Percentiles rank a stretch among this genome's conserved stretches.
Evolutionary conservation across 2,329 filamentous ascomycete genomes (phyloP).

Genomic region (Trichothecium sympodiale): DNA sequence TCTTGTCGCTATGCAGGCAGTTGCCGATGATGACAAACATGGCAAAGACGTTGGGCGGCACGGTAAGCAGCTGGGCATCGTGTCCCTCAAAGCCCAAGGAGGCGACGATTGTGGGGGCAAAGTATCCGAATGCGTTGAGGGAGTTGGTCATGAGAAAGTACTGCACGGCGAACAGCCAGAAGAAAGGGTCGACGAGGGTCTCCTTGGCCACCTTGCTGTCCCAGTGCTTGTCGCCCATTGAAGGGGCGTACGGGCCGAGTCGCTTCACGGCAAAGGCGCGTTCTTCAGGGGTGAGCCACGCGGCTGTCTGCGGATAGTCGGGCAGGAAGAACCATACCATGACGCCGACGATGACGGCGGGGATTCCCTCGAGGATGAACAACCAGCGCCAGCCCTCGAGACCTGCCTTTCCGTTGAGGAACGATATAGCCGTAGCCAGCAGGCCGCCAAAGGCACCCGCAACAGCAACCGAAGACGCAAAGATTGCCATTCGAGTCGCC

Average conservation of each 20-base stretch:
- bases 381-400: slow-evolving; percentile 38
- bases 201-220: slow-evolving; percentile 18
- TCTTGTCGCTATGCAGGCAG: slow-evolving; percentile 19
- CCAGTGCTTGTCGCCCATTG: slow-evolving; percentile 23
- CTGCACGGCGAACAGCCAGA: slow-evolving; percentile 20
- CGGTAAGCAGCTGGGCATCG: slow-evolving; percentile 22
- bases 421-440: slow-evolving; percentile 38
- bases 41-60: slow-evolving; percentile 24
- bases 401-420: slow-evolving; percentile 32
- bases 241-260: slow-evolving; percentile 20
- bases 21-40: slow-evolving; percentile 20
- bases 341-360: slow-evolving; percentile 17
- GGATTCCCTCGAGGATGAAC: slow-evolving; percentile 42
- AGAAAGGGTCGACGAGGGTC: slow-evolving; percentile 20
- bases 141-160: slow-evolving; percentile 22
- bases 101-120: slow-evolving; percentile 22
- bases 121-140: slow-evolving; percentile 23
- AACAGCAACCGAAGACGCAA: slow-evolving; percentile 45
- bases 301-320: slow-evolving; percentile 21
- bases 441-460: slow-evolving; percentile 52
- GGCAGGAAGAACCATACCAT: slow-evolving; percentile 19
- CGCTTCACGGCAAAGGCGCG: slow-evolving; percentile 22
- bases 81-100: slow-evolving; percentile 21
- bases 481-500: slow-evolving; percentile 34
- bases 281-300: slow-evolving; percentile 20